Conservation (phyloP, 495 filamentous ascomycete genomes). For the Podospora bellae-mahoneyi region DNA sequence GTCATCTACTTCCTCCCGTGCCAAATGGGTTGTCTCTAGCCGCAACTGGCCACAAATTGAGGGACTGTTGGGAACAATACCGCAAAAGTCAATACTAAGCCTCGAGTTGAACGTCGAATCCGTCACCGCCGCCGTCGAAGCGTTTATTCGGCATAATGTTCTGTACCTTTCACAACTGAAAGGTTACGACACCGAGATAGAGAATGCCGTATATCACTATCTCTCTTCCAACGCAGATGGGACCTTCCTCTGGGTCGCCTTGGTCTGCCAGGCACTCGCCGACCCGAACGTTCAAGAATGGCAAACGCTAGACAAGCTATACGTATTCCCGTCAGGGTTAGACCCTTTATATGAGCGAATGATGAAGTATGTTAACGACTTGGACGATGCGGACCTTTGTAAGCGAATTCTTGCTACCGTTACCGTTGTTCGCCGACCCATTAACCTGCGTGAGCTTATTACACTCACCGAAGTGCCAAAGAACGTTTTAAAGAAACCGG, state of each 20-base stretch:
- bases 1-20: constrained; percentile 8
- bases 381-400: too few relatives aligned
- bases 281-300: not conserved
- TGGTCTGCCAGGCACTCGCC: constrained; percentile 27
- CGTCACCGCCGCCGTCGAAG: constrained; percentile 25
- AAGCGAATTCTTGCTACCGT: too few relatives aligned
- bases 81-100: constrained; percentile 22
- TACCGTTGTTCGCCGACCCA: too few relatives aligned
- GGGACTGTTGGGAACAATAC: constrained; percentile 23
- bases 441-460: too few relatives aligned
- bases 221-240: constrained; percentile 19
- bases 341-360: not conserved
- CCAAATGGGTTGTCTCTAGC: constrained; percentile 42
- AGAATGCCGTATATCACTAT: not conserved
- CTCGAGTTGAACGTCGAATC: constrained; percentile 33
- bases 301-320: constrained; percentile 15
- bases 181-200: constrained; percentile 8
- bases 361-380: too few relatives aligned
- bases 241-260: too few relatives aligned
- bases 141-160: constrained; percentile 38
- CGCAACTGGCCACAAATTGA: constrained; percentile 29
- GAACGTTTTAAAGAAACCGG: too few relatives aligned
- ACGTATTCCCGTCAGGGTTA: constrained; percentile 23
- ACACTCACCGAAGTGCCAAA: too few relatives aligned
- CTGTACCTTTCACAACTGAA: constrained; percentile 1